phyloP scores from a whole-genome alignment of 2,329 filamentous ascomycete genomes.

The Colletotrichum scovillei region DNA sequence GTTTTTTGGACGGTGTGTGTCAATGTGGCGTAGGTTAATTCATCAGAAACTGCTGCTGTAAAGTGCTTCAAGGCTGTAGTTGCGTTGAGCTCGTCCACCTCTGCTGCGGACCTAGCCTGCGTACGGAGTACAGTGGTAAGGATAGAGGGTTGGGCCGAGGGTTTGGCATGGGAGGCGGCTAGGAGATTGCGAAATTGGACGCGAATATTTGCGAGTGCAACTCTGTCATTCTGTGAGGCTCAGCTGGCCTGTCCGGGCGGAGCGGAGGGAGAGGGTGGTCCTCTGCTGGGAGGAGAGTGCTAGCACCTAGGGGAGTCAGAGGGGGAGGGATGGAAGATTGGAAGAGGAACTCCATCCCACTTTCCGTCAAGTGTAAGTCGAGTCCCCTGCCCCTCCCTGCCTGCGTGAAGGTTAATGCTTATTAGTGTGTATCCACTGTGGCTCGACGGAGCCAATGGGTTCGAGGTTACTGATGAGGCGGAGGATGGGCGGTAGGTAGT shows the following conservation, averaged over 20 bases:
- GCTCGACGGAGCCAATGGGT: neutral
- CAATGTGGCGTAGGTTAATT: constrained; percentile 31
- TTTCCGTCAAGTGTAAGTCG: constrained; percentile 1
- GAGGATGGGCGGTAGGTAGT: neutral
- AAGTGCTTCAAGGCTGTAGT: neutral
- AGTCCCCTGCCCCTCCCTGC: neutral
- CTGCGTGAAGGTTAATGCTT: constrained; percentile 1
- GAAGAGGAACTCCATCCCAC: constrained; percentile 9
- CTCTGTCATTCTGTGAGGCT: constrained; percentile 23
- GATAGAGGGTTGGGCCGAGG: neutral
- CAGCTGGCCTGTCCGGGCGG: constrained; percentile 21
- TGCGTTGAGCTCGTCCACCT: neutral
- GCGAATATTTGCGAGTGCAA: neutral
- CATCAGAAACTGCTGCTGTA: neutral
- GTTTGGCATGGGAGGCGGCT: neutral
- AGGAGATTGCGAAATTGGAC: neutral
- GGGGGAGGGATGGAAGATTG: neutral
- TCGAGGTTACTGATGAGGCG: neutral
- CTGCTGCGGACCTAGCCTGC: neutral
- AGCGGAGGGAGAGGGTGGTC: constrained; percentile 12
- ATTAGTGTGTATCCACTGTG: constrained; percentile 14
- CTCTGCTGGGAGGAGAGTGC: neutral
- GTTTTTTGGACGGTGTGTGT: constrained; percentile 26
- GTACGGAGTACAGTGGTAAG: neutral
- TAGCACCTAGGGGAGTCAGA: neutral